phyloP scores from a whole-genome alignment of 2,329 filamentous ascomycete species.

The Ascochyta lentis region DNA sequence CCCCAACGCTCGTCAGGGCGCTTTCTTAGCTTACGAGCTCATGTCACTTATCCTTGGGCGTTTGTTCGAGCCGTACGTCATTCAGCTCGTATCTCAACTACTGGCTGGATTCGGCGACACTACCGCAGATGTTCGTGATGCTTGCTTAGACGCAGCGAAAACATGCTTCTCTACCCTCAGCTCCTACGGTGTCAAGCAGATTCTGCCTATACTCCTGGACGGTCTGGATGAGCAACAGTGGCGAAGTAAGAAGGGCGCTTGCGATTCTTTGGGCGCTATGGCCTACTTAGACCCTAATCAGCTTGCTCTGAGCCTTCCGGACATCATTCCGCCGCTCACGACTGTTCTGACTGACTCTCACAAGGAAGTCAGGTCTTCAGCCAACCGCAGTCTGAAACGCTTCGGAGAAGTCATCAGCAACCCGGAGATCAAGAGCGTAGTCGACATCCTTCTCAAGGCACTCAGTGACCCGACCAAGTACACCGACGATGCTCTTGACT shows the following conservation, averaged over 20 bases:
- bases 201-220: slow-evolving; percentile 87
- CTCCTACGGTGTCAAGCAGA: slow-evolving; percentile 94
- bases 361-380: slow-evolving; percentile 91
- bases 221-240: slow-evolving; percentile 95
- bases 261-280: slow-evolving; percentile 96
- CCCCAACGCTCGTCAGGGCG: slow-evolving; percentile 83
- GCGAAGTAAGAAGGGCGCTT: slow-evolving; percentile 98
- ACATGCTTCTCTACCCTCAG: slow-evolving; percentile 92
- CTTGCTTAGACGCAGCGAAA: slow-evolving; percentile 90
- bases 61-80: slow-evolving; percentile 94
- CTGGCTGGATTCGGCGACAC: slow-evolving; percentile 88
- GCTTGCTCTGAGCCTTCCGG: slow-evolving; percentile 86
- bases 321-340: slow-evolving; percentile 95
- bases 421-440: slow-evolving; percentile 92
- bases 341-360: slow-evolving; percentile 95
- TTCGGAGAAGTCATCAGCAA: slow-evolving; percentile 99
- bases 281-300: slow-evolving; percentile 97
- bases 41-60: slow-evolving; percentile 84
- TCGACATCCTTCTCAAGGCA: slow-evolving; percentile 91
- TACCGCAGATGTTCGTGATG: slow-evolving; percentile 88
- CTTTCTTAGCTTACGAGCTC: slow-evolving; percentile 88
- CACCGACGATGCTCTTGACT: slow-evolving; percentile 91
- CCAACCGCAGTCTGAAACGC: slow-evolving; percentile 94
- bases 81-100: slow-evolving; percentile 91
- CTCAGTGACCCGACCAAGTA: slow-evolving; percentile 97